These are phyloP conservation scores for Comarum palustre DNA, from an alignment of 306 rosid genomes.

Conservation along the genomic window DNA sequence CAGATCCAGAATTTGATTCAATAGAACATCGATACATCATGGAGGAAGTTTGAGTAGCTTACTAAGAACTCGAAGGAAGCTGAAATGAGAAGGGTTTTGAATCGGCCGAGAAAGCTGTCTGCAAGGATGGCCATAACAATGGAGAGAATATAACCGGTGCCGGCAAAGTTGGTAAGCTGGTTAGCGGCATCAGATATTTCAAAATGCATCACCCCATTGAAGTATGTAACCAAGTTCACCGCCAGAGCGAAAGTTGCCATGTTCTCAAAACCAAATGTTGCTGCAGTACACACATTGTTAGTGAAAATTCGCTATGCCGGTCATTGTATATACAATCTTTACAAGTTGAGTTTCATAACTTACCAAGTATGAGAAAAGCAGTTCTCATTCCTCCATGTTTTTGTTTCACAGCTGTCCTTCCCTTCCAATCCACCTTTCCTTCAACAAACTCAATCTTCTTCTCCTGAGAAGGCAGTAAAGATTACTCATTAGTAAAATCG, in stretches of 20 bases:
- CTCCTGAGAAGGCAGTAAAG: slow-evolving; percentile 30
- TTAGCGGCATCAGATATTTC: slow-evolving; percentile 75
- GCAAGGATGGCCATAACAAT: slow-evolving; percentile 67
- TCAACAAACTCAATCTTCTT: slow-evolving; percentile 51
- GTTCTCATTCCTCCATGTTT: slow-evolving; percentile 69
- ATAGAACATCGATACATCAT: too few relatives aligned
- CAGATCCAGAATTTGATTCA: background rate
- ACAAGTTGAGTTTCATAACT: background rate
- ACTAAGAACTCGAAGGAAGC: slow-evolving; percentile 70
- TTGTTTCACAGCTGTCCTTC: slow-evolving; percentile 61
- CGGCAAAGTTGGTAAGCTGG: slow-evolving; percentile 74
- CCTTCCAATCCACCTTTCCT: slow-evolving; percentile 93
- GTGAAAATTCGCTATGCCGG: background rate
- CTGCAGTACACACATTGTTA: slow-evolving; percentile 35
- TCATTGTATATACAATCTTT: background rate
- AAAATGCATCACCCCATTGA: slow-evolving; percentile 59
- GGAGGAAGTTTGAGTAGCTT: slow-evolving; percentile 8
- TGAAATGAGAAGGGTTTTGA: slow-evolving; percentile 48
- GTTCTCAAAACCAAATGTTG: slow-evolving; percentile 55
- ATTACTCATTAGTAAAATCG: background rate
- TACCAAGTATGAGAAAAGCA: slow-evolving; percentile 57
- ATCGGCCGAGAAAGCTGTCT: slow-evolving; percentile 67
- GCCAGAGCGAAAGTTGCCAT: slow-evolving; percentile 71
- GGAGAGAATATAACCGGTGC: slow-evolving; percentile 65
- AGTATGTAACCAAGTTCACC: slow-evolving; percentile 77